Base-by-base conservation (phyloP, 306 rosid genomes). In the Dryas alaskensis region DNA sequence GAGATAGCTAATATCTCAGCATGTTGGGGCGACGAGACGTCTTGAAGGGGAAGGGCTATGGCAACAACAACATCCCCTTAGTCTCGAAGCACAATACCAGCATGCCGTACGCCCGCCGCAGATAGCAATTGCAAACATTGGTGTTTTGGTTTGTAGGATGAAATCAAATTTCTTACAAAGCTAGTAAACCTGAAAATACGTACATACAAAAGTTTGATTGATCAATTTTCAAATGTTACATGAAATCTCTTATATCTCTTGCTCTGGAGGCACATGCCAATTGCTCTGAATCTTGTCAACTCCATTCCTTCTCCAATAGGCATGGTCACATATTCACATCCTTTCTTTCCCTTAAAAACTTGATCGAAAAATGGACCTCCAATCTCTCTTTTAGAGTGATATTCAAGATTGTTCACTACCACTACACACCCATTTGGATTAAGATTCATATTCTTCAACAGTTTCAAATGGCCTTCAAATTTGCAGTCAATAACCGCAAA, bases 401-500 rank as follows among this genome's bases (percentile, higher is more conserved):
- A 31, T 31, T 37, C 27, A 43, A 73, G 43, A 63, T 74, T 69
- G 17, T 63, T 69, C 42, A 31, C 27, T 6, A 63, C 73, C 25
- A 80, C 73, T 3, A 55, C 10, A 4, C 76, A 61, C 8, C 80
- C 63, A 45, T 11, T 69, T 37, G 73, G 83, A 44, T 80, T 75
- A 4, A 80, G 75, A 8, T 75, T 69, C 53, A 75, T 37, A 40
- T 31, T n/a, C 73, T 48, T 69, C 63, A 53, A 75, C 27, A 75
- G 8, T 4, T n/a, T 63, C 19, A 69, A 55, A 55, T 54, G 9
- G 17, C 63, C 73, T 53, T 55, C 51, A 53, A 80, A 8, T n/a
- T 46, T 74, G 69, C 70, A 80, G 65, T 69, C 80, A 27, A 80
- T 42, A 8, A 55, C 83, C 13, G 68, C 79, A 47, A 74, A 80